A percentile compares a stretch with the other conserved stretches of the same genome.
These are phyloP conservation scores for Aplosporella prunicola DNA, from an alignment of 2,329 filamentous ascomycete genomes.

Conservation along the genomic window DNA sequence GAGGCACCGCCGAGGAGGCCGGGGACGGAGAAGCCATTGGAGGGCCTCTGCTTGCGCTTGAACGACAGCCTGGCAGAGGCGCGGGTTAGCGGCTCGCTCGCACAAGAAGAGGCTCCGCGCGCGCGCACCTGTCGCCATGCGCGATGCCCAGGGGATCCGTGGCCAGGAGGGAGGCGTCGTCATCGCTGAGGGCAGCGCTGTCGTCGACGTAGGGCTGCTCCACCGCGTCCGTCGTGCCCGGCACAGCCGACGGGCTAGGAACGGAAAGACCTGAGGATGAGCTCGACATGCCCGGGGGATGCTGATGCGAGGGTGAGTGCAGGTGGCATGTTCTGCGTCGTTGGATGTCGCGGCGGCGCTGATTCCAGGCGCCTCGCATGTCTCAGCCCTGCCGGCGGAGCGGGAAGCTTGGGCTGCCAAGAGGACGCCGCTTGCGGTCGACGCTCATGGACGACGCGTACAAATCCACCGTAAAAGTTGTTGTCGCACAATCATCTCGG, in stretches of 20 bases:
- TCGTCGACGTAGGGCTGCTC: slow-evolving; percentile 32
- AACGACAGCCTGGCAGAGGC: slow-evolving; percentile 48
- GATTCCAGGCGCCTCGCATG: neutral
- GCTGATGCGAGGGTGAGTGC: slow-evolving; percentile 1
- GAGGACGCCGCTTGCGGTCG: too few relatives aligned
- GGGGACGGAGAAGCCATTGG: slow-evolving; percentile 29
- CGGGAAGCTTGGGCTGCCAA: too few relatives aligned
- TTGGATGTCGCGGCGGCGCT: slow-evolving; percentile 3
- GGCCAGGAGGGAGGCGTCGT: slow-evolving; percentile 42
- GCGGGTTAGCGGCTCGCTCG: slow-evolving; percentile 8
- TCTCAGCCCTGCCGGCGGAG: slow-evolving; percentile 7
- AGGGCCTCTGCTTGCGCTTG: slow-evolving; percentile 55
- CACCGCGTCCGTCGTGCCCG: too few relatives aligned
- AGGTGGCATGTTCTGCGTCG: neutral
- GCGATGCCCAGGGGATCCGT: slow-evolving; percentile 46
- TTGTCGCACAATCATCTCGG: too few relatives aligned
- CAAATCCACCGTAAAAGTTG: too few relatives aligned
- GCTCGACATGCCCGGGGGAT: neutral
- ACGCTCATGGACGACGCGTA: too few relatives aligned
- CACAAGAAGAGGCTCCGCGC: neutral
- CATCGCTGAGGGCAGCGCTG: slow-evolving; percentile 41
- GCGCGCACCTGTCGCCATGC: neutral
- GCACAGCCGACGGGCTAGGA: too few relatives aligned
- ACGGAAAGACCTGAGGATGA: too few relatives aligned
- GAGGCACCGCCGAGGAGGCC: slow-evolving; percentile 35